These are phyloP conservation scores for Arxiozyma slooffiae DNA, from an alignment of 1,139 yeast species.

Conservation along the genomic window DNA sequence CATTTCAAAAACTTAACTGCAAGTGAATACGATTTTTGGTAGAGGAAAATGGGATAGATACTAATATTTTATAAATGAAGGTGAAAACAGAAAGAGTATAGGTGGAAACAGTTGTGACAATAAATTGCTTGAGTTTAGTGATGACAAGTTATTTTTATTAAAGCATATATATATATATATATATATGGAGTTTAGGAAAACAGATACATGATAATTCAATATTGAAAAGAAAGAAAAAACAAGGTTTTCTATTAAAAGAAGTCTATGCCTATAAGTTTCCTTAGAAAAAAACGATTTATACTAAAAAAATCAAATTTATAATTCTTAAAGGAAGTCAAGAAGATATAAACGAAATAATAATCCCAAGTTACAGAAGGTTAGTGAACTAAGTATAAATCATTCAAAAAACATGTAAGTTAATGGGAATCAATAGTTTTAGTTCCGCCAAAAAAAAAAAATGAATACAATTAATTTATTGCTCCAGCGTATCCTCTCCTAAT, in stretches of 20 bases:
- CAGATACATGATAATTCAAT: no score
- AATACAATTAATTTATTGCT: slow-evolving; percentile 6
- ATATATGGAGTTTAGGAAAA: no score
- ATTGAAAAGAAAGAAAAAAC: no score
- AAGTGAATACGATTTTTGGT: slow-evolving; percentile 36
- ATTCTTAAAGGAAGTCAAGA: no score
- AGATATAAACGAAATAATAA: slow-evolving; percentile 22
- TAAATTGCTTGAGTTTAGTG: slow-evolving; percentile 1
- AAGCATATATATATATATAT: slow-evolving; percentile 22
- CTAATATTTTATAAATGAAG: slow-evolving; percentile 39
- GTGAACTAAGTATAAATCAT: slow-evolving; percentile 13
- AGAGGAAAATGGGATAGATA: slow-evolving; percentile 63
- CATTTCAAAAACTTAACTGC: no score
- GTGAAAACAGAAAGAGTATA: slow-evolving; percentile 4
- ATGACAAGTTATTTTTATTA: slow-evolving; percentile 14
- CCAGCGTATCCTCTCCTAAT: background rate
- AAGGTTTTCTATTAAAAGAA: no score
- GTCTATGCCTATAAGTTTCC: no score
- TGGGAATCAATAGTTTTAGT: slow-evolving; percentile 51
- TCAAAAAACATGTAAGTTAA: slow-evolving; percentile 35
- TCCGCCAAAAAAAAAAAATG: slow-evolving; percentile 30
- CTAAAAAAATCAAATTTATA: slow-evolving; percentile 7
- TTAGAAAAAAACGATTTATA: no score
- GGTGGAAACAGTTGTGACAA: slow-evolving; percentile 10
- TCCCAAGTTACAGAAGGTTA: slow-evolving; percentile 6